Evolutionary conservation across 495 filamentous ascomycete genomes (phyloP), one percentile per base, ranked within the genome.

Genomic region (Penicillium alfredii): DNA sequence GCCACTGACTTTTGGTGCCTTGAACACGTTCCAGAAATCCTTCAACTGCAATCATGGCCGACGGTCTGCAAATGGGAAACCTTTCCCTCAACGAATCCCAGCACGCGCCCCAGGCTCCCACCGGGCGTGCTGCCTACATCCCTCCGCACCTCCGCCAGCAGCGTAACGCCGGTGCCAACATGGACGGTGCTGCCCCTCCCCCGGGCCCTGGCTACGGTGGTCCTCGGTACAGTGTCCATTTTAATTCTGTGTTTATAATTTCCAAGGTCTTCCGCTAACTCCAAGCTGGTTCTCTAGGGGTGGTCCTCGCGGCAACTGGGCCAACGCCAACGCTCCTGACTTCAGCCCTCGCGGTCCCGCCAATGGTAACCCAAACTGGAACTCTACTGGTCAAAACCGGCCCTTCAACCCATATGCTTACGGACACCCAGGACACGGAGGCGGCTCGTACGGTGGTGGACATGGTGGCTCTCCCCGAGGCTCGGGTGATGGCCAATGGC

Each of bases 401-500:
- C 34, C 49, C 29, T 86, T 84, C 67, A 66, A 87, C 53, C 74
- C 76, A 36, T 69, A 75, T 66, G 78, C 73, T 60, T 86, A 86
- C 68, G 82, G 82, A 56, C 67, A 71, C 49, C 70, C 74, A 64
- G 69, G 70, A 61, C 63, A 61, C 23, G 66, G 59, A 44, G 67
- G n/a, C n/a, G n/a, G 70, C 36, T 64, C 59, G 39, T 61, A 61
- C 48, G 61, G 63, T 42, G 56, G 68, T 51, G 56, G 50, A 35
- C 52, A 52, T 43, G 65, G 71, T 28, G 69, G 76, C 39, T 58
- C 69, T 47, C 68, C 73, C 53, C 78, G 84, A 56, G 89, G 88
- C 51, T 86, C 83, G 49, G 90, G 93, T 50, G 92, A 97, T 57
- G 92, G 92, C 43, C 80, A 84, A 65, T 98, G 92, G 92, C 77